Evolutionary conservation across 495 filamentous ascomycete genomes (phyloP), one percentile per base, ranked within the genome.

Genomic region (Annulohypoxylon stygium): DNA sequence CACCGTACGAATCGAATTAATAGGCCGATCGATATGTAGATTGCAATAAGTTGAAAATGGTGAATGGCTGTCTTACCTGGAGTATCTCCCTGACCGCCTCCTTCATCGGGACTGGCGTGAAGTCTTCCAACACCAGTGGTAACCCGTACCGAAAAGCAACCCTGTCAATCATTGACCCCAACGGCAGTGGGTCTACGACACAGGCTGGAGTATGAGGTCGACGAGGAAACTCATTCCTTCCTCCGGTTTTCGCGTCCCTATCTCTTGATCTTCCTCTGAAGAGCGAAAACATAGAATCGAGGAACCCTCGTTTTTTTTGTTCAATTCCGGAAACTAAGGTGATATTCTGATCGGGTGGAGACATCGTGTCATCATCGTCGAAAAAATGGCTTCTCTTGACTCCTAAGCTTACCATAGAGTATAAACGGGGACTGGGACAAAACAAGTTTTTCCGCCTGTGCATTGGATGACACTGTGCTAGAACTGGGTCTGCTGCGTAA

Each of bases 381-480:
- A 48, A n/a, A 25, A 50, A 2, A 23, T 62, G 33, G 9, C 30
- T 34, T 4, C 12, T 30, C 3, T 36, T 53, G 0, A 36, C 1
- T 10, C 36, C 36, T 4, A 63, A 36, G 2, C 63, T 63, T 34
- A 73, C 16, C 0, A 23, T 65, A 2, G 72, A 63, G 23, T 67
- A 70, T 9, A 73, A 8, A 5, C 75, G 63, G 3, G 20, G 47
- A 11, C 72, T 72, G 2, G 51, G 2, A 12, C 61, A 67, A 0
- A 1, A 4, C 3, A 10, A 5, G 23, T 73, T 62, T 2, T 48
- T 14, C 9, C 45, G 30, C 7, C 75, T 60, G 7, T 73, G 62
- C 12, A 0, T 4, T 8, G 75, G 72, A 9, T 75, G 71, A 3
- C 30, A 47, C n/a, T 77, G 75, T 9, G 61, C 73, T 3, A 77